Conservation (phyloP, 2,329 filamentous ascomycete species). For the Cladosporium austrohemisphaericum region DNA sequence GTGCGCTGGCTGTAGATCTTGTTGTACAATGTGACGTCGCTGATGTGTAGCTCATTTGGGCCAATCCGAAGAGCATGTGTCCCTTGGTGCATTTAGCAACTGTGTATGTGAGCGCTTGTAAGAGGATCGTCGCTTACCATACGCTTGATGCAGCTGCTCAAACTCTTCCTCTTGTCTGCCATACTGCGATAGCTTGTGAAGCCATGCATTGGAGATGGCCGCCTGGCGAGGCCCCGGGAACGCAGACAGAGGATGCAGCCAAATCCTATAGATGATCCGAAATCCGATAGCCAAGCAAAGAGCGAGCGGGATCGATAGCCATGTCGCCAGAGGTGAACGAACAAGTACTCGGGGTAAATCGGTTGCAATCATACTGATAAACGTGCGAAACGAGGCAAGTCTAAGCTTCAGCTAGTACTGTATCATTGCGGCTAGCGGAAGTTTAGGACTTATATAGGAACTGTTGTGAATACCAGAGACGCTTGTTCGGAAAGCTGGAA, state of each 20-base stretch:
- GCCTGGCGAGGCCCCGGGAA: conserved; percentile 23
- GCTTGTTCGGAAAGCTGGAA: too few relatives aligned
- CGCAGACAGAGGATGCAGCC: conserved; percentile 15
- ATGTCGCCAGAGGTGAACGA: too few relatives aligned
- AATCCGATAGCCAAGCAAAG: too few relatives aligned
- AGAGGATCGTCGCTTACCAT: not conserved
- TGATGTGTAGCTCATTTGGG: conserved; percentile 9
- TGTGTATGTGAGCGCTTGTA: not conserved
- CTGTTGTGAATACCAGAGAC: too few relatives aligned
- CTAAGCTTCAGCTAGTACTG: too few relatives aligned
- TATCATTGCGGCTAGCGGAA: too few relatives aligned
- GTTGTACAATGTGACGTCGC: conserved; percentile 3
- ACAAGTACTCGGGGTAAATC: too few relatives aligned
- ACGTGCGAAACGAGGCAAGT: too few relatives aligned
- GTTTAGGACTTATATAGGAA: too few relatives aligned
- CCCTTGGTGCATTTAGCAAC: not conserved
- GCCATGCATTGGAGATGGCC: conserved; percentile 2
- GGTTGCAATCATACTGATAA: too few relatives aligned
- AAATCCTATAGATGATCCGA: conserved; percentile 14
- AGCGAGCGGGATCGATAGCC: too few relatives aligned
- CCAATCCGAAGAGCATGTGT: conserved; percentile 9
- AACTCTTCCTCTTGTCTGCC: conserved; percentile 2
- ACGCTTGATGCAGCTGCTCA: conserved; percentile 1
- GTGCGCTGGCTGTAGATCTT: conserved; percentile 9
- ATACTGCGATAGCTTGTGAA: not conserved